Percentiles rank a stretch among this genome's conserved stretches.
Conservation (phyloP, 768 basidiomycete species). For the Pisolithus tinctorius region DNA sequence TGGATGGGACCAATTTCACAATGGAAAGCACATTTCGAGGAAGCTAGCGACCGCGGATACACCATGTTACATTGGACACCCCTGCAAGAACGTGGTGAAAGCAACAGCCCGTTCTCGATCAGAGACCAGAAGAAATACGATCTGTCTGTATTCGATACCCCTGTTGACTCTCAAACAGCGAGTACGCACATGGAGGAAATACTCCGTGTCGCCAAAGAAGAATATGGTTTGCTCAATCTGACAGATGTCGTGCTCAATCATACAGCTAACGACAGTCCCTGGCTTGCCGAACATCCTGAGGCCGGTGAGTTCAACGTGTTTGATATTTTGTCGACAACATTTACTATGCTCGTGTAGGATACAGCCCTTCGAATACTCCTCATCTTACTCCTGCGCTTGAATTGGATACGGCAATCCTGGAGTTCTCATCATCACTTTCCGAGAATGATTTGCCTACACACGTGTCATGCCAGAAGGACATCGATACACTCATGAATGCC, state of each 20-base stretch:
- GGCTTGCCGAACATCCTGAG: conserved; percentile 93
- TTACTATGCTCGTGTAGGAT: conserved; percentile 46
- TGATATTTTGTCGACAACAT: background rate
- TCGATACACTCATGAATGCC: conserved; percentile 58
- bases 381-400: conserved; percentile 91
- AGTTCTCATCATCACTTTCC: conserved; percentile 65
- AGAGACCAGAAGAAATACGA: conserved; percentile 83
- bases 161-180: conserved; percentile 44
- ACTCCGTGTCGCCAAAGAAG: conserved; percentile 65
- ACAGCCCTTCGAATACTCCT: conserved; percentile 84
- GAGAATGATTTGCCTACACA: conserved; percentile 64
- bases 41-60: conserved; percentile 86
- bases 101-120: conserved; percentile 91
- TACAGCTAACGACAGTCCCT: conserved; percentile 89
- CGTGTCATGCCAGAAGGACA: conserved; percentile 59
- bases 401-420: conserved; percentile 79
- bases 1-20: conserved; percentile 88
- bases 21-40: conserved; percentile 77
- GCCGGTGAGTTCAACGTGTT: conserved; percentile 51
- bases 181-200: conserved; percentile 53
- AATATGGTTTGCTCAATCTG: conserved; percentile 83
- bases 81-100: conserved; percentile 84
- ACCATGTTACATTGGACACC: conserved; percentile 99
- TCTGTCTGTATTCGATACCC: conserved; percentile 52
- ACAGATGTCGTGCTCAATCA: conserved; percentile 98